Conservation (phyloP, 2,329 filamentous ascomycete genomes). For the Fonsecaea multimorphosa region DNA sequence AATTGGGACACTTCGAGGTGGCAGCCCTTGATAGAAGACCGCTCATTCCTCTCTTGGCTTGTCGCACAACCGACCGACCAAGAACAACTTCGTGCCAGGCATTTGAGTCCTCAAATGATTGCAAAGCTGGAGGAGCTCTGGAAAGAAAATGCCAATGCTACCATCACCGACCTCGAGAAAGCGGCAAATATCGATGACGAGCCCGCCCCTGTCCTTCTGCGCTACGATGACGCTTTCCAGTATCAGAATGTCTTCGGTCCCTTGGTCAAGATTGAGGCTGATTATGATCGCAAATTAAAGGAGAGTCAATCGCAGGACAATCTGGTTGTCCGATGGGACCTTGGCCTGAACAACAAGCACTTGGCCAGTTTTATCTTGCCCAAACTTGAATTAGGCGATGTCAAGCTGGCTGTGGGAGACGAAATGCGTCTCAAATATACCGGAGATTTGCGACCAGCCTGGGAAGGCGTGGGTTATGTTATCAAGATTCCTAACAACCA, state of each 20-base stretch:
- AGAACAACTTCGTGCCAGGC: slow-evolving; percentile 92
- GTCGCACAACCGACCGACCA: slow-evolving; percentile 87
- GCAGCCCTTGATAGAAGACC: slow-evolving; percentile 97
- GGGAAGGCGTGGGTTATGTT: slow-evolving; percentile 98
- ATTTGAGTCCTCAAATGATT: slow-evolving; percentile 92
- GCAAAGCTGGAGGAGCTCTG: slow-evolving; percentile 97
- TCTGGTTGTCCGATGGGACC: slow-evolving; percentile 92
- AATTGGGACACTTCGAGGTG: slow-evolving; percentile 98
- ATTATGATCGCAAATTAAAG: slow-evolving; percentile 98
- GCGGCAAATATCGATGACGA: slow-evolving; percentile 92
- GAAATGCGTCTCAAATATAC: slow-evolving; percentile 98
- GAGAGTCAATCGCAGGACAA: slow-evolving; percentile 97
- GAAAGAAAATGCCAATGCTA: slow-evolving; percentile 92
- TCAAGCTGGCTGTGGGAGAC: slow-evolving; percentile 96
- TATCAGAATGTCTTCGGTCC: slow-evolving; percentile 99
- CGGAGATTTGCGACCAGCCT: slow-evolving; percentile 86
- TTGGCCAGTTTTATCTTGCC: slow-evolving; percentile 93
- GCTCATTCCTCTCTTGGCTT: slow-evolving; percentile 92
- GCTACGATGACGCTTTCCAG: slow-evolving; percentile 96
- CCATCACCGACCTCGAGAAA: slow-evolving; percentile 89
- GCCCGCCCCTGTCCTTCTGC: slow-evolving; percentile 85
- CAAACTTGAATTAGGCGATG: slow-evolving; percentile 95
- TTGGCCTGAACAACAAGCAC: slow-evolving; percentile 96
- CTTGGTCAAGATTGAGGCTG: slow-evolving; percentile 97
- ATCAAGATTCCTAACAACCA: slow-evolving; percentile 99